Evolutionary conservation across 441 rosid genomes (phyloP), one percentile per base, ranked within the genome.

Genomic region (Populus hybrid): DNA sequence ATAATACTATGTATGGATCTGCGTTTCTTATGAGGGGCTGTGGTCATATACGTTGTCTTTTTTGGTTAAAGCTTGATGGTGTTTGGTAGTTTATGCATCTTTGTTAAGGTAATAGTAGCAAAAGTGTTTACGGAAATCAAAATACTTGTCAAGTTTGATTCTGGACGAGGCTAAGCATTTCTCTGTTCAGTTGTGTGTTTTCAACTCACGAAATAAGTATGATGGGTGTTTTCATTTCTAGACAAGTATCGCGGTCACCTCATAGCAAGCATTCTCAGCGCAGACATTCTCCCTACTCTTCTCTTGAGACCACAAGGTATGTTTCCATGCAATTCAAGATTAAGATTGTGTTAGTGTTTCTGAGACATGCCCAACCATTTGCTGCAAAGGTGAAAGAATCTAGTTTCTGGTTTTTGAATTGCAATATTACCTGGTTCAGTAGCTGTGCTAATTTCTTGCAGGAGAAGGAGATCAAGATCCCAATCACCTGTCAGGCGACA

Each of bases 231-330:
- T 90, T 92, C 90, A 82, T 93, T 93, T 96, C 87, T 96, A 96
- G 99, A 96, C 91, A 92, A 84, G 93, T 89, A 88, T 91, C 91
- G 90, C 88, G 98, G 92, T 96, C 99, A 89, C 99, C 98, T 84
- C 94, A 91, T 93, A 92, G 98, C 95, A 96, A 92, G 98, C 94
- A 90, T 90, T 93, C 97, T 92, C 92, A 92, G 88, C 92, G 88
- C 96, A 94, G 96, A 89, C 92, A 94, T 82, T 92, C 92, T 87
- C 96, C 93, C 90, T 90, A 93, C 87, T 91, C 98, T 89, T 94
- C 99, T 93, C 90, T 89, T 90, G 96, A 91, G 83, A 84, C 73
- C 36, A 77, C 87, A 82, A 90, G 93, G 97, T 91, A 89, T 82
- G 81, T 69, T 81, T 33, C 86, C 79, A 68, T 68, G 75, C 74